Percentiles rank a stretch among this genome's conserved stretches.
Conservation (phyloP, 1,284 basidiomycete genomes). For the Ceratobasidium sp. region DNA sequence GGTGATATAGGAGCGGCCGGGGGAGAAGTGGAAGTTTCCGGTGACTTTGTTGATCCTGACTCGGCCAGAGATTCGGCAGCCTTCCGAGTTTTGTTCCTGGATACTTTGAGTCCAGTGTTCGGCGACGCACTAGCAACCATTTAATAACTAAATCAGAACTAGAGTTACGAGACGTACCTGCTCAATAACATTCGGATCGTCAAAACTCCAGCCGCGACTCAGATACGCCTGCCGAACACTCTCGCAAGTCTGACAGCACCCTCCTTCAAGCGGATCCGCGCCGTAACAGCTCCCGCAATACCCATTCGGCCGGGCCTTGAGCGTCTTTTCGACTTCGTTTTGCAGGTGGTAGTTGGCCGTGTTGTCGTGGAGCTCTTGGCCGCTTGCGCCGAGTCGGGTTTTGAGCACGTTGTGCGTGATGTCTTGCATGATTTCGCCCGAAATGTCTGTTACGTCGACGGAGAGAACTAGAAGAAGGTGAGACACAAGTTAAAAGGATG, state of each 20-base stretch:
- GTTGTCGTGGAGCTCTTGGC: constrained; percentile 65
- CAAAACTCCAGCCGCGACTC: constrained; percentile 94
- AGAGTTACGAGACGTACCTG: constrained; percentile 70
- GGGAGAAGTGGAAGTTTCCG: constrained; percentile 90
- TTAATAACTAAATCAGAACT: too few relatives aligned
- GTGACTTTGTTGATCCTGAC: constrained; percentile 98
- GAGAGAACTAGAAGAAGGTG: constrained; percentile 77
- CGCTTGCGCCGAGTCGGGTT: constrained; percentile 76
- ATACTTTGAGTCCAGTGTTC: constrained; percentile 98
- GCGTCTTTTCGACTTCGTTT: constrained; percentile 87
- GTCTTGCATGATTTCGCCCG: constrained; percentile 93
- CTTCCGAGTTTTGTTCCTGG: constrained; percentile 91
- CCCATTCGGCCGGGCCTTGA: constrained; percentile 69
- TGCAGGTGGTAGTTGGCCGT: constrained; percentile 66
- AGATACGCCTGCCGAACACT: too few relatives aligned
- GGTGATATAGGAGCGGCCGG: constrained; percentile 93
- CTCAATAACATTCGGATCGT: constrained; percentile 90
- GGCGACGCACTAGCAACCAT: constrained; percentile 77
- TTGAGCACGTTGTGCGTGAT: constrained; percentile 91
- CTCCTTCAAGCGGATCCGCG: constrained; percentile 80
- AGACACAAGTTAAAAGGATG: too few relatives aligned
- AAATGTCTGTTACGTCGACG: constrained; percentile 98
- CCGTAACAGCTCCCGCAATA: constrained; percentile 99
- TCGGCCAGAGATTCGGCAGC: constrained; percentile 92
- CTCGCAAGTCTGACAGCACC: constrained; percentile 98